Percentiles rank a stretch among this genome's conserved stretches.
Conservation (phyloP, 1,284 basidiomycete species). For the Ganoderma sp. region DNA sequence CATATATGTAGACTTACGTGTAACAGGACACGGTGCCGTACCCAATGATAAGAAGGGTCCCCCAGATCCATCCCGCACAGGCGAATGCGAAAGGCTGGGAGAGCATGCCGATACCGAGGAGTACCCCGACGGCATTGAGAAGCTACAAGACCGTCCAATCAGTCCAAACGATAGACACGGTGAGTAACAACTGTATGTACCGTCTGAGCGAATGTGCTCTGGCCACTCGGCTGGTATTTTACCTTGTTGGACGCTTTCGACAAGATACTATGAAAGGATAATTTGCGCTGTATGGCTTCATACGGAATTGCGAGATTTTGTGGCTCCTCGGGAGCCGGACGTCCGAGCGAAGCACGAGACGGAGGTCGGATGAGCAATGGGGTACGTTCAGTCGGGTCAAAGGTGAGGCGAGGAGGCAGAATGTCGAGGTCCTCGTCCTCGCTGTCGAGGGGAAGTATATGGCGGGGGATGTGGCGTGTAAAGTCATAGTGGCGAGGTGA, state of each 20-base stretch:
- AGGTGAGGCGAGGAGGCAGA: constrained; percentile 18
- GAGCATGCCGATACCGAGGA: constrained; percentile 89
- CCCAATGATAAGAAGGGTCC: constrained; percentile 74
- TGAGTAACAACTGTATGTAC: constrained; percentile 49
- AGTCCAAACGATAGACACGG: no score
- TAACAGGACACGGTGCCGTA: constrained; percentile 87
- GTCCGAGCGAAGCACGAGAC: constrained; percentile 38
- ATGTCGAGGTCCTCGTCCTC: constrained; percentile 21
- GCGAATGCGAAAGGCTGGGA: constrained; percentile 90
- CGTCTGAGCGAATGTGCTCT: constrained; percentile 85
- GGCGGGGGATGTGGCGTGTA: constrained; percentile 17
- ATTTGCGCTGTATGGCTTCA: constrained; percentile 20
- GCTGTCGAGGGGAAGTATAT: constrained; percentile 2
- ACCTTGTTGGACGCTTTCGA: constrained; percentile 21
- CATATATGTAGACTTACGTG: constrained; percentile 63
- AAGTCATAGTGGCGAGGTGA: constrained; percentile 20
- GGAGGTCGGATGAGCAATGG: constrained; percentile 52
- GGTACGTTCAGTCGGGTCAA: constrained; percentile 38
- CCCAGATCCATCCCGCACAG: constrained; percentile 85
- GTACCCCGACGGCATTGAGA: constrained; percentile 89
- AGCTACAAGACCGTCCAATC: constrained; percentile 53
- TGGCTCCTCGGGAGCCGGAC: background rate
- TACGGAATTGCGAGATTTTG: constrained; percentile 13
- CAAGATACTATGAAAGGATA: constrained; percentile 30
- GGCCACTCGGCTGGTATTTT: constrained; percentile 46